These are phyloP conservation scores for Gomphus sp. DNA, from an alignment of 1,284 basidiomycete genomes.

Conservation along the genomic window DNA sequence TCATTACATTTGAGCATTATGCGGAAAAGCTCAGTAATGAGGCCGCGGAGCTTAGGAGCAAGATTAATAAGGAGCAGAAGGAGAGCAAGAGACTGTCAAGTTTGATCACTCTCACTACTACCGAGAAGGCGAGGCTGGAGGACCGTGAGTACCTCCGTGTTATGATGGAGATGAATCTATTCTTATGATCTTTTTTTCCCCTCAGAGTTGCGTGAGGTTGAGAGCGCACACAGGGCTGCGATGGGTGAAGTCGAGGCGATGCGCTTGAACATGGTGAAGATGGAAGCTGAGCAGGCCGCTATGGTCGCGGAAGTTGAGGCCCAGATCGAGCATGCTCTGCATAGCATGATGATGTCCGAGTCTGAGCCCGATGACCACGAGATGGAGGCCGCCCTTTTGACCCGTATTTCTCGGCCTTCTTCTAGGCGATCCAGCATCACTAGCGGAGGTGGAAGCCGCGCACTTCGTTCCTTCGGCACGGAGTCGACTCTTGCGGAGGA, in stretches of 20 bases:
- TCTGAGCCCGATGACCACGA: constrained; percentile 10
- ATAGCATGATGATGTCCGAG: constrained; percentile 43
- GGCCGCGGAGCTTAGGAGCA: constrained; percentile 69
- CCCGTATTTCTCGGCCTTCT: constrained; percentile 35
- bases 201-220: constrained; percentile 60
- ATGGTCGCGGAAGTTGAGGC: constrained; percentile 85
- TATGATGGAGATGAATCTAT: constrained; percentile 12
- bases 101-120: constrained; percentile 63
- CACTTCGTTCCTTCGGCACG: constrained; percentile 57
- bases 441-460: constrained; percentile 39
- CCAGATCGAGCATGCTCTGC: constrained; percentile 75
- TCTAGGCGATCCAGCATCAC: constrained; percentile 39
- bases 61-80: constrained; percentile 82
- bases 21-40: constrained; percentile 84
- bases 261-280: constrained; percentile 69
- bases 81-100: constrained; percentile 78
- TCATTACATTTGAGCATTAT: constrained; percentile 84
- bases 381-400: constrained; percentile 24
- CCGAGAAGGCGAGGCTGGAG: constrained; percentile 68
- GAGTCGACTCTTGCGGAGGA: constrained; percentile 68
- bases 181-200: constrained; percentile 3
- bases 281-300: constrained; percentile 75
- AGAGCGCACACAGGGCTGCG: constrained; percentile 64
- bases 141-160: constrained; percentile 39
- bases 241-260: constrained; percentile 60